Evolutionary conservation across 495 filamentous ascomycete genomes (phyloP).

Genomic region (Astrothelium macrocarpum): DNA sequence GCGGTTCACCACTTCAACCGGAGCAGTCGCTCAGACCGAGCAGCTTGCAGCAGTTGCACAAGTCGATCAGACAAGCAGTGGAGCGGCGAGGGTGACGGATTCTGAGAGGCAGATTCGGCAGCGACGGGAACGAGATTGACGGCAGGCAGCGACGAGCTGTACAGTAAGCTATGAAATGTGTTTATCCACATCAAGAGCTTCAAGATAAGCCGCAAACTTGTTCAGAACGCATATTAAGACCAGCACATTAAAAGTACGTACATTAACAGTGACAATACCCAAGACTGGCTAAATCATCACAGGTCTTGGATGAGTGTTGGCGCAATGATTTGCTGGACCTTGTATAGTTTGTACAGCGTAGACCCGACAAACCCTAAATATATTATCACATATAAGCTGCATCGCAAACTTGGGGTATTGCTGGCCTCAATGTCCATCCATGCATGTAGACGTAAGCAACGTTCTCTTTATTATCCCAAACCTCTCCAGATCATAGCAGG

Average conservation of each 20-base stretch:
- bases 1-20: too few species aligned
- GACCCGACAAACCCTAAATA: neutral
- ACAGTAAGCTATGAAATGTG: too few species aligned
- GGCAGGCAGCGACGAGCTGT: too few species aligned
- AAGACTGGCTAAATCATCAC: neutral
- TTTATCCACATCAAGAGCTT: too few species aligned
- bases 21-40: too few species aligned
- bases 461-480: neutral
- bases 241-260: neutral
- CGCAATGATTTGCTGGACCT: neutral
- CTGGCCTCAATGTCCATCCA: neutral
- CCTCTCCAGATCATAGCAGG: neutral
- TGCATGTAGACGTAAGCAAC: neutral
- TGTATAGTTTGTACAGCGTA: neutral
- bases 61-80: too few species aligned
- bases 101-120: too few species aligned
- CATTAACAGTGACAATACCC: neutral
- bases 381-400: neutral
- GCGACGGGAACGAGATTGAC: too few species aligned
- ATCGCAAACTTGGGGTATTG: neutral
- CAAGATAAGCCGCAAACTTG: neutral
- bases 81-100: too few species aligned
- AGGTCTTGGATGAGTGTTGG: too few species aligned
- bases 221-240: neutral
- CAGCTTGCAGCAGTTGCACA: too few species aligned